phyloP scores from a whole-genome alignment of 225 moss, liverwort and hornwort genomes.

The Marchantia paleacea region DNA sequence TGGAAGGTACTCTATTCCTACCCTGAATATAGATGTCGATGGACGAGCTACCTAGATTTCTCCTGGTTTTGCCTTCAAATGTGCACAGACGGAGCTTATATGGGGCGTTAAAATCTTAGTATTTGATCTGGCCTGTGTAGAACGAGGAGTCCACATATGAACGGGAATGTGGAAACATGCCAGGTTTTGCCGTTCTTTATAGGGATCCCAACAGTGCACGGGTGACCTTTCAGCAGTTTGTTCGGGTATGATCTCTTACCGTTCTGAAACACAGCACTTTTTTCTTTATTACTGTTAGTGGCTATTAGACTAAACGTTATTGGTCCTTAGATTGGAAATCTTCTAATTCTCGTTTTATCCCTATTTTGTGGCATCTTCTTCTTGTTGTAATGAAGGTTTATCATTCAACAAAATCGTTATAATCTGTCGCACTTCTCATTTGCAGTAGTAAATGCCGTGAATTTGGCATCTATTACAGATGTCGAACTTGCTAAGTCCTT shows the following conservation, averaged over 20 bases:
- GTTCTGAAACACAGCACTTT: background rate
- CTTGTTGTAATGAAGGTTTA: background rate
- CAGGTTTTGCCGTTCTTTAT: conserved; percentile 96
- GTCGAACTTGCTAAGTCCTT: too few species aligned
- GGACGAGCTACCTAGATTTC: background rate
- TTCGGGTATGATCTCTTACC: conserved; percentile 51
- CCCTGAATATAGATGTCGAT: background rate
- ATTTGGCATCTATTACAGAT: too few species aligned
- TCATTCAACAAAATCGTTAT: too few species aligned
- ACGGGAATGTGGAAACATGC: conserved; percentile 98
- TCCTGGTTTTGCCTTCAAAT: background rate
- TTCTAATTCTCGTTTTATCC: too few species aligned
- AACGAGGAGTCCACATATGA: conserved; percentile 90
- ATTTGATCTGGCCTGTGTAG: conserved; percentile 44
- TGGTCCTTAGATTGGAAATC: too few species aligned
- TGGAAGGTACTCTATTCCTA: conserved; percentile 66
- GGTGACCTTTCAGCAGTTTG: conserved; percentile 85
- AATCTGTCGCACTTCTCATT: background rate
- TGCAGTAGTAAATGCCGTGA: background rate
- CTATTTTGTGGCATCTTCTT: too few species aligned
- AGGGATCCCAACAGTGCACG: conserved; percentile 92
- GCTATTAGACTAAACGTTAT: background rate
- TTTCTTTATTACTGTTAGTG: background rate
- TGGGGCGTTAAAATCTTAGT: background rate
- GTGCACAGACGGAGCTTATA: background rate